A percentile compares a stretch with the other conserved stretches of the same genome.
Conservation (phyloP, 768 basidiomycete species). For the Pleurotus tuber-regium region DNA sequence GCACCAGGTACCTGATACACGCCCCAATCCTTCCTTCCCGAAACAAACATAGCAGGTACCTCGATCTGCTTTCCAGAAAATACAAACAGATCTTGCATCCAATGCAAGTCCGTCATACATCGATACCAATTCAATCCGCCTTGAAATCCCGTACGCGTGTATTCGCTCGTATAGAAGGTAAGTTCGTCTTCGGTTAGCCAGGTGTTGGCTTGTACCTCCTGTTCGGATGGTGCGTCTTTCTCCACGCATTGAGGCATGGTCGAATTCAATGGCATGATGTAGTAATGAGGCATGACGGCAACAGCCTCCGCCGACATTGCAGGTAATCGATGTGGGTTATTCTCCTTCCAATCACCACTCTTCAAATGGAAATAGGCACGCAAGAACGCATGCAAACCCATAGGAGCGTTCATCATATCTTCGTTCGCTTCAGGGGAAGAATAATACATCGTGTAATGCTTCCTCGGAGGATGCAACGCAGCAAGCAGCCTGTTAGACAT, state of each 20-base stretch:
- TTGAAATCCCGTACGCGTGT: conserved; percentile 54
- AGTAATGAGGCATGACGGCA: conserved; percentile 51
- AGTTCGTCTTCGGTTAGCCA: conserved; percentile 55
- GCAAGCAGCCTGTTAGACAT: conserved; percentile 28
- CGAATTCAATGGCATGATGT: conserved; percentile 54
- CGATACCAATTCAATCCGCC: conserved; percentile 63
- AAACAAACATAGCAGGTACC: conserved; percentile 56
- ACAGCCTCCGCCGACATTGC: conserved; percentile 30
- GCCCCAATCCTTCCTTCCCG: conserved; percentile 32
- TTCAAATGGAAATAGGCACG: conserved; percentile 58
- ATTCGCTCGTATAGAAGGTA: conserved; percentile 47
- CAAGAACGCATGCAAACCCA: conserved; percentile 46
- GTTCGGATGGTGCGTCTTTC: conserved; percentile 29
- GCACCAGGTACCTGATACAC: conserved; percentile 13
- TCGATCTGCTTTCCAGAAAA: conserved; percentile 45
- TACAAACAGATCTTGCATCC: conserved; percentile 37
- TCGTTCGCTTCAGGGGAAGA: conserved; percentile 42
- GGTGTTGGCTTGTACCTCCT: conserved; percentile 22
- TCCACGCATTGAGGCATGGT: conserved; percentile 51
- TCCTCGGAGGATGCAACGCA: conserved; percentile 46
- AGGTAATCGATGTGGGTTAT: conserved; percentile 37
- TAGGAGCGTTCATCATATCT: conserved; percentile 41
- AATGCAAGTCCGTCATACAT: conserved; percentile 30
- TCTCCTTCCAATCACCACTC: conserved; percentile 50
- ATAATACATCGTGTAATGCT: conserved; percentile 56